phyloP scores from a whole-genome alignment of 148 eudicot genomes.

The Persicaria maculosa region DNA sequence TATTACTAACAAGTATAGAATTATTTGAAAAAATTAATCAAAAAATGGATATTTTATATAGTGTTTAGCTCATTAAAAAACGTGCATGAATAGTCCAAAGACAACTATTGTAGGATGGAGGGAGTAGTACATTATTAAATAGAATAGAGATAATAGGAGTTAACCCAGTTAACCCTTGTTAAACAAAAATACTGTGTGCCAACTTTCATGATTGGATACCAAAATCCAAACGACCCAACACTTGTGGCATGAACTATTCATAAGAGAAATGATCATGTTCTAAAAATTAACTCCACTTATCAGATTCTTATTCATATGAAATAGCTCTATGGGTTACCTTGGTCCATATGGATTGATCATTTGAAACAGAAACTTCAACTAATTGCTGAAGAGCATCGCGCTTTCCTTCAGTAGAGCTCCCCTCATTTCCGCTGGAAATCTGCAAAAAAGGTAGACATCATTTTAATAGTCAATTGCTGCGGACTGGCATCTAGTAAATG shows the following conservation, averaged over 20 bases:
- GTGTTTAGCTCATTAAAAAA: no score
- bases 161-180: not conserved
- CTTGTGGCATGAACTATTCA: not conserved
- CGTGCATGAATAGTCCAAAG: no score
- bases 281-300: not conserved
- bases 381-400: conserved; percentile 66
- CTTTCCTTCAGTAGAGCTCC: conserved; percentile 46
- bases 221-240: not conserved
- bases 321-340: conserved; percentile 40
- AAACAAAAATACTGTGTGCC: not conserved
- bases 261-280: not conserved
- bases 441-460: conserved; percentile 19
- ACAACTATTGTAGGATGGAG: no score
- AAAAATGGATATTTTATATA: no score
- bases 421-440: conserved; percentile 71
- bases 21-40: no score
- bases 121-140: not conserved
- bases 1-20: no score
- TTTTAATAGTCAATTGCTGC: not conserved
- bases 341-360: conserved; percentile 73
- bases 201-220: not conserved
- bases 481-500: not conserved
- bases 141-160: not conserved
- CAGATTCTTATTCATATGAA: not conserved
- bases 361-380: conserved; percentile 60